Evolutionary conservation across 768 basidiomycete genomes (phyloP), one percentile per base, ranked within the genome.

Genomic region (Royoungia palumana): DNA sequence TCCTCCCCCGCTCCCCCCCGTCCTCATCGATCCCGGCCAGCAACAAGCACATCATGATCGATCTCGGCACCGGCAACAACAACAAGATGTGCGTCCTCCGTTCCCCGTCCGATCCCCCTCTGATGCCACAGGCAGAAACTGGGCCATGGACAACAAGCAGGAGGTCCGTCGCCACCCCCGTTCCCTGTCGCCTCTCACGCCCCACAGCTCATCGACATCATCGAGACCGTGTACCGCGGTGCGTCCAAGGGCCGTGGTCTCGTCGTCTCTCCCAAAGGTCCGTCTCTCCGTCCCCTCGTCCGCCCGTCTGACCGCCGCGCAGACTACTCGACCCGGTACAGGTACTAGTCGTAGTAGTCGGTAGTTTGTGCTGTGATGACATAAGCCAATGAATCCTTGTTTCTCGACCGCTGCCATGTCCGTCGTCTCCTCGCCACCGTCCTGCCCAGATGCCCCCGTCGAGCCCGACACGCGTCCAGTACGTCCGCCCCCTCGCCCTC

Each of bases 31-130:
- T n/a, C 12, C 28, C 12, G 13, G 19, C 11, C 13, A 95, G 94
- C 36, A 95, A 95, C 70, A 96, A 98, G 66, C 96, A 98, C 66
- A 98, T 98, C 72, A 98, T 98, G 95, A 97, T 99, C 63, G 96
- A 97, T 81, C 72, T 98, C 56, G 94, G 94, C n/a, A 98, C 94
- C 42, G 94, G 94, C 76, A 96, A 98, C 71, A 97, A 97, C 72
- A 97, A 97, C 72, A 97, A 98, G 75, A 96, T 96, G 94, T 94
- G 49, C 56, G 91, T 75, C 4, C 16, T 11, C 17, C 5, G 3
- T 36, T 7, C 4, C 9, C 2, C 37, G 3, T 19, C 34, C 35
- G 9, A 20, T 20, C 21, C 2, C 2, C 20, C 16, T 9, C 17
- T 24, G 1, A 19, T 28, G 34, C 8, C 19, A 36, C 22, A n/a